Evolutionary conservation across 805 yeast genomes (phyloP).

Genomic region (Jamesozyma gamospora): DNA sequence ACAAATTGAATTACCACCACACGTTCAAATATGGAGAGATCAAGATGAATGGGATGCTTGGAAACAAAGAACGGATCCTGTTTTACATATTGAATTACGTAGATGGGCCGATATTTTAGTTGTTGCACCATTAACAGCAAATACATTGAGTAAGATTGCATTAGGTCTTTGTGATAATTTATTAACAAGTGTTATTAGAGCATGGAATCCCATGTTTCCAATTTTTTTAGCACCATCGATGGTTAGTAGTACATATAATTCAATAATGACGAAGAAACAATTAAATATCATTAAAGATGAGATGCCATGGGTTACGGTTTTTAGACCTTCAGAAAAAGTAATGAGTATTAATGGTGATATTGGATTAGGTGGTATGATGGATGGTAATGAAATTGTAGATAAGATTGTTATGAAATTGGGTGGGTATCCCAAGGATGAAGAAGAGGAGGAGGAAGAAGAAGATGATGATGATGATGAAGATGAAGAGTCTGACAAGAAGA

Average conservation of each 20-base stretch:
- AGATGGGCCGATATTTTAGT: slow-evolving; percentile 94
- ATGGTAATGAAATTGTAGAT: slow-evolving; percentile 89
- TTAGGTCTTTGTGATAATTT: slow-evolving; percentile 88
- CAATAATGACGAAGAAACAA: slow-evolving; percentile 80
- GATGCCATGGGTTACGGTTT: slow-evolving; percentile 91
- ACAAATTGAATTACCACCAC: slow-evolving; percentile 46
- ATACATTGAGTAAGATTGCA: slow-evolving; percentile 80
- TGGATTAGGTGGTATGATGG: slow-evolving; percentile 99
- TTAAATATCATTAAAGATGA: slow-evolving; percentile 68
- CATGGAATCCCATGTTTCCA: slow-evolving; percentile 92
- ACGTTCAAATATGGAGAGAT: slow-evolving; percentile 88
- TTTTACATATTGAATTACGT: slow-evolving; percentile 85
- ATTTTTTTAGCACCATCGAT: slow-evolving; percentile 89
- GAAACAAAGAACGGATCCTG: slow-evolving; percentile 77
- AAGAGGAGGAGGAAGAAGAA: slow-evolving; percentile 28
- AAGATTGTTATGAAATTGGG: slow-evolving; percentile 64
- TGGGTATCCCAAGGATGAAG: slow-evolving; percentile 48
- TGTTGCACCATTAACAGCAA: slow-evolving; percentile 92
- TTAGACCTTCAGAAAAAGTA: slow-evolving; percentile 90
- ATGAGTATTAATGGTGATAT: slow-evolving; percentile 90
- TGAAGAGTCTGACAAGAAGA: not conserved
- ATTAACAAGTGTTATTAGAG: slow-evolving; percentile 80
- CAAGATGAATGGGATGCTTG: slow-evolving; percentile 92
- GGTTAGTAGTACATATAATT: slow-evolving; percentile 87
- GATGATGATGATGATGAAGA: slow-evolving; percentile 9